Evolutionary conservation across 129 eudicot genomes (phyloP).

Genomic region (Silybum marianum): DNA sequence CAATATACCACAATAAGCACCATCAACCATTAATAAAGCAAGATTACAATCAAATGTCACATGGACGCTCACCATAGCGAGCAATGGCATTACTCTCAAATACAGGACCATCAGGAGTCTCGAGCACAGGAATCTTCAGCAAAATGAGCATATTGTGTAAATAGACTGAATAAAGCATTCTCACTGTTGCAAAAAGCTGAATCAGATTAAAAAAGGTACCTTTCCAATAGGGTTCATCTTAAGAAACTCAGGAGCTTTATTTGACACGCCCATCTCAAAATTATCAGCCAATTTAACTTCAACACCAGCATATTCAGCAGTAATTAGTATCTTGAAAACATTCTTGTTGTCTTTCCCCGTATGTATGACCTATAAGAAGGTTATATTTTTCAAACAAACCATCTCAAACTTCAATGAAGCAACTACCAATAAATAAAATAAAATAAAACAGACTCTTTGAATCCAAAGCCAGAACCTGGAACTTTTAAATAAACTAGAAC

Average conservation of each 20-base stretch:
- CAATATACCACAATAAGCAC: constrained; percentile 14
- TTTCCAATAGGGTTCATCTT: constrained; percentile 88
- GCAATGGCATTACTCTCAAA: constrained; percentile 94
- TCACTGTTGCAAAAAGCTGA: not conserved
- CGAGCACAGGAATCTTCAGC: constrained; percentile 79
- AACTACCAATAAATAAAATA: not conserved
- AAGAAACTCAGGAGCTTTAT: constrained; percentile 72
- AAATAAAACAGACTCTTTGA: not conserved
- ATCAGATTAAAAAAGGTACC: constrained; percentile 27
- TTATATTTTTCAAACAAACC: not conserved
- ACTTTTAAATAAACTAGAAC: too few species aligned
- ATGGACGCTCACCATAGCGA: constrained; percentile 55
- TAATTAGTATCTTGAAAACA: constrained; percentile 64
- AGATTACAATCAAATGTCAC: not conserved
- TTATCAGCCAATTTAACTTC: constrained; percentile 52
- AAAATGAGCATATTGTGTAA: not conserved
- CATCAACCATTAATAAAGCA: not conserved
- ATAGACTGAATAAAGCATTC: not conserved
- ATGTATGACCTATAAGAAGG: constrained; percentile 53
- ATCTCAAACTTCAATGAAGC: not conserved
- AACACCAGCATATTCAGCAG: constrained; percentile 71
- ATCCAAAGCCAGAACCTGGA: not conserved
- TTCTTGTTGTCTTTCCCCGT: constrained; percentile 50
- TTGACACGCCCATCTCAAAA: constrained; percentile 79
- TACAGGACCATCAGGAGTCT: constrained; percentile 84